Percentiles rank a stretch among this genome's conserved stretches.
Evolutionary conservation across 1,284 basidiomycete genomes (phyloP).

Genomic region (Anthracocystis walkeri): DNA sequence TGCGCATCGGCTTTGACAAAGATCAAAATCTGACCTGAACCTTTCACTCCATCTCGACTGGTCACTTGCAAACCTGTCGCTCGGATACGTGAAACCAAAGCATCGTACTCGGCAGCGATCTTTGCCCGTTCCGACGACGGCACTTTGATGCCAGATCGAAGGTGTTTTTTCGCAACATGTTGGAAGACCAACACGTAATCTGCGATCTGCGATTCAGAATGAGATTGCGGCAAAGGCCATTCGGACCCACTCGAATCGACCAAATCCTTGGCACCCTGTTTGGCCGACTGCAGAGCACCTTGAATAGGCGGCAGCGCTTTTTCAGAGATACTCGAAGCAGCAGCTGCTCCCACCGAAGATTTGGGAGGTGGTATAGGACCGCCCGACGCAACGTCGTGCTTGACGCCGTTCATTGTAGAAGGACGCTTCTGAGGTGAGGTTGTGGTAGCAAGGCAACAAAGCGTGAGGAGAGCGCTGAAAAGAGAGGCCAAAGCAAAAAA

Average conservation of each 20-base stretch:
- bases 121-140: constrained; percentile 31
- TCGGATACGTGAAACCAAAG: constrained; percentile 43
- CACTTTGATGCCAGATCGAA: constrained; percentile 43
- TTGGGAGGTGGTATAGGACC: constrained; percentile 23
- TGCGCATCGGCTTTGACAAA: constrained; percentile 57
- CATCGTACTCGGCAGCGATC: constrained; percentile 50
- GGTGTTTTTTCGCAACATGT: constrained; percentile 44
- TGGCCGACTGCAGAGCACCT: constrained; percentile 18
- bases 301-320: constrained; percentile 41
- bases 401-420: constrained; percentile 41
- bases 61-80: constrained; percentile 58
- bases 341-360: background rate
- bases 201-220: constrained; percentile 45
- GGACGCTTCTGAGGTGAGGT: no score
- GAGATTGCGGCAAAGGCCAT: constrained; percentile 38
- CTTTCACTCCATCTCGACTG: constrained; percentile 46
- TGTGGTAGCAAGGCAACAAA: background rate
- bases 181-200: constrained; percentile 64
- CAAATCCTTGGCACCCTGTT: constrained; percentile 13
- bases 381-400: constrained; percentile 13
- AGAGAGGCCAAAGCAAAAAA: background rate
- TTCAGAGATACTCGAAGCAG: constrained; percentile 20
- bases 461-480: no score
- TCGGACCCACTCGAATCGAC: constrained; percentile 2
- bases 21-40: constrained; percentile 51